A percentile compares a stretch with the other conserved stretches of the same genome.
phyloP scores from a whole-genome alignment of 768 basidiomycete genomes.

The Lactarius quietus region DNA sequence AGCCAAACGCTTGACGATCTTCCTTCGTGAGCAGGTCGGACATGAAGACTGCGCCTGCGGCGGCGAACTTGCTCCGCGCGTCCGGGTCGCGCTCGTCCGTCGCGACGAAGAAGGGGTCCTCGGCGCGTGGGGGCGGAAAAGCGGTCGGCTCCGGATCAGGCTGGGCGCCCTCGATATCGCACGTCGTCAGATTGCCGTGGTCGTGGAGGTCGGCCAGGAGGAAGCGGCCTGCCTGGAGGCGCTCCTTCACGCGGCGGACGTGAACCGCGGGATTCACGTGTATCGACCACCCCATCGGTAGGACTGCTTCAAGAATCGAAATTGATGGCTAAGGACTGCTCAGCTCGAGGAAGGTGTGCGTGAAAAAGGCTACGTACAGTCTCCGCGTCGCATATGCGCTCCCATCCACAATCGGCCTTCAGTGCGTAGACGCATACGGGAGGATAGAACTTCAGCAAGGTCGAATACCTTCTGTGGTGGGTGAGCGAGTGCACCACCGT shows the following conservation, averaged over 20 bases:
- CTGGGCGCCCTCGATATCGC: slow-evolving; percentile 8
- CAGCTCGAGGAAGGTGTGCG: not conserved
- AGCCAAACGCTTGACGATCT: slow-evolving; percentile 39
- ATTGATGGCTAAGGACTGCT: slow-evolving; percentile 9
- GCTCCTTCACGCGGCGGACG: slow-evolving; percentile 34
- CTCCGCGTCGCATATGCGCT: no score
- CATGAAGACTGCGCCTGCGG: slow-evolving; percentile 40
- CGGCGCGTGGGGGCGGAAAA: slow-evolving; percentile 8
- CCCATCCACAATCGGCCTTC: slow-evolving; percentile 41
- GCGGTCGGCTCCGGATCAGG: slow-evolving; percentile 11
- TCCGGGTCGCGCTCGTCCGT: slow-evolving; percentile 41
- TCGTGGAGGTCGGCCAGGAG: slow-evolving; percentile 26
- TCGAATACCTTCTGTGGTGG: slow-evolving; percentile 26
- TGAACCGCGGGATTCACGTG: slow-evolving; percentile 36
- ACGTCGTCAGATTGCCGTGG: not conserved
- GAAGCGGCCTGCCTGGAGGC: slow-evolving; percentile 30
- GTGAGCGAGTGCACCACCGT: slow-evolving; percentile 15
- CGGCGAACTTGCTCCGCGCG: slow-evolving; percentile 34
- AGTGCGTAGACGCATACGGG: slow-evolving; percentile 33
- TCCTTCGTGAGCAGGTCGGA: slow-evolving; percentile 41
- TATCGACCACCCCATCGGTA: slow-evolving; percentile 38
- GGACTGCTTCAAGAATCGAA: slow-evolving; percentile 25
- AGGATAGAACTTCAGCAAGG: slow-evolving; percentile 32
- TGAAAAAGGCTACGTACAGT: slow-evolving; percentile 33
- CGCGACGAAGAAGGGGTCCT: slow-evolving; percentile 34